Conservation (phyloP, 805 yeast species). For the Maudiozyma barnettii region DNA sequence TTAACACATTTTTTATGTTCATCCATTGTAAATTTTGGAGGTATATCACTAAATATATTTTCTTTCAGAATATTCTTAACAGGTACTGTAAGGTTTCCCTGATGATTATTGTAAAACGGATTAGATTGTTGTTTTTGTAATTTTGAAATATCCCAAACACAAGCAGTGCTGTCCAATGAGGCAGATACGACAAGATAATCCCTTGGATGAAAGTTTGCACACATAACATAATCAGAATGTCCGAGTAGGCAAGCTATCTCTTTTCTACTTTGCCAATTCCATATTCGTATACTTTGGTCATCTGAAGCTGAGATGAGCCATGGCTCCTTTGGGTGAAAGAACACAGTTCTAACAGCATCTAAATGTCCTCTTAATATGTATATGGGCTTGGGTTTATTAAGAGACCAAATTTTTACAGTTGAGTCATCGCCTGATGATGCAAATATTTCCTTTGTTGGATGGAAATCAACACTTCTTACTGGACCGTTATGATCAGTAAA, state of each 20-base stretch:
- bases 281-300: conserved; percentile 95
- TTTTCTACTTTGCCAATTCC: conserved; percentile 99
- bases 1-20: conserved; percentile 98
- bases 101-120: conserved; percentile 36
- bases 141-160: conserved; percentile 90
- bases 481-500: conserved; percentile 99
- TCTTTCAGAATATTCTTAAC: conserved; percentile 65
- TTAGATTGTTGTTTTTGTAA: conserved; percentile 77
- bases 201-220: conserved; percentile 92
- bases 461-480: conserved; percentile 89
- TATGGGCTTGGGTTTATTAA: conserved; percentile 81
- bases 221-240: conserved; percentile 96
- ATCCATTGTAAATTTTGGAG: conserved; percentile 88
- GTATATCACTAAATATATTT: conserved; percentile 92
- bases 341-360: conserved; percentile 90
- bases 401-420: conserved; percentile 90
- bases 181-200: conserved; percentile 93
- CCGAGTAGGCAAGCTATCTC: conserved; percentile 96
- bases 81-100: conserved; percentile 38
- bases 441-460: conserved; percentile 94
- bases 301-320: conserved; percentile 96
- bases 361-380: conserved; percentile 88
- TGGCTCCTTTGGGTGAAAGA: conserved; percentile 91
- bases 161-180: conserved; percentile 93
- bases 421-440: conserved; percentile 97